phyloP scores from a whole-genome alignment of 495 filamentous ascomycete species.

The Penicillium lividum region DNA sequence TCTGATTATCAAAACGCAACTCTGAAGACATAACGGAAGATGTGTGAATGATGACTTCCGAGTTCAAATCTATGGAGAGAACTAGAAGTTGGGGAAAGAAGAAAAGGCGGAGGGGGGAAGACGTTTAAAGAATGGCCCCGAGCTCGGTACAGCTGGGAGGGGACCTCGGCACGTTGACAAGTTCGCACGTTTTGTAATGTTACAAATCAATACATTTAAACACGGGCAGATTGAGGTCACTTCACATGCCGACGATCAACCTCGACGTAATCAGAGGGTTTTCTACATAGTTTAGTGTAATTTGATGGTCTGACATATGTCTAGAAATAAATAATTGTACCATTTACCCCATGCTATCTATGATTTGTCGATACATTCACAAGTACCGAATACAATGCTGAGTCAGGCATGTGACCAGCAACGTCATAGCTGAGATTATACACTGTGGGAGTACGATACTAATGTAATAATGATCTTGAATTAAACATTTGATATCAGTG shows the following conservation, averaged over 20 bases:
- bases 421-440: conserved; percentile 24
- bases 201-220: conserved; percentile 23
- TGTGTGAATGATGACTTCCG: conserved; percentile 19
- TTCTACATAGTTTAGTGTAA: not conserved
- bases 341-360: not conserved
- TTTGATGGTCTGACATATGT: not conserved
- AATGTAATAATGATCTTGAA: too few relatives aligned
- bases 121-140: conserved; percentile 30
- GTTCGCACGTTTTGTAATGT: conserved; percentile 1
- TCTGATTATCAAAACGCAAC: conserved; percentile 93
- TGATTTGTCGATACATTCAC: not conserved
- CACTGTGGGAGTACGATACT: too few relatives aligned
- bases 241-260: conserved; percentile 42
- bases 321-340: not conserved
- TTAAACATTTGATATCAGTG: too few relatives aligned
- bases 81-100: conserved; percentile 24
- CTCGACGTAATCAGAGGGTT: not conserved
- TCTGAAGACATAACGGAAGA: conserved; percentile 60
- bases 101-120: conserved; percentile 29
- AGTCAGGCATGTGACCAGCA: conserved; percentile 37
- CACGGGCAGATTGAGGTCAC: conserved; percentile 28
- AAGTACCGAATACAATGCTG: conserved; percentile 28
- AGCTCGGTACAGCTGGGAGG: conserved; percentile 38
- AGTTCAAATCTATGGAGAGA: conserved; percentile 18
- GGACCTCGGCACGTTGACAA: conserved; percentile 48